Conservation (phyloP, 2,329 filamentous ascomycete species). For the Colletotrichum godetiae region DNA sequence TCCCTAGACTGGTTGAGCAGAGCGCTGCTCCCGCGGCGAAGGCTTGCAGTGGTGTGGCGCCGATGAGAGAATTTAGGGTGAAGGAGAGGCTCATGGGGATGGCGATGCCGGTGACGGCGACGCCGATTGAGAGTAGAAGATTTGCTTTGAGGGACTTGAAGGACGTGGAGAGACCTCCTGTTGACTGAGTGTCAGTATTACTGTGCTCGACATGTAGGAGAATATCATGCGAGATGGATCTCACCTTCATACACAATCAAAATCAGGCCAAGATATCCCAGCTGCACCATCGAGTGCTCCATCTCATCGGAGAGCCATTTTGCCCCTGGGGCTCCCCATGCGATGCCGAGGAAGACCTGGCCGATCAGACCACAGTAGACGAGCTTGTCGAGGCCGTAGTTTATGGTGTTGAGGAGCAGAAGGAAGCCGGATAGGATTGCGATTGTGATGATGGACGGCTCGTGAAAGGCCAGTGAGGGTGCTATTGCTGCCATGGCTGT, state of each 20-base stretch:
- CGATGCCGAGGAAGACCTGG: conserved; percentile 76
- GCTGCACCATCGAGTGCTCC: conserved; percentile 68
- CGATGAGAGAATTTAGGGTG: conserved; percentile 60
- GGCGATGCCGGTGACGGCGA: conserved; percentile 74
- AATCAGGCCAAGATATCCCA: conserved; percentile 81
- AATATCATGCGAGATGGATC: background rate
- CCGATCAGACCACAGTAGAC: conserved; percentile 79
- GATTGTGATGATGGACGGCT: conserved; percentile 69
- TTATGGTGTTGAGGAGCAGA: conserved; percentile 69
- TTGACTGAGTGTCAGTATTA: background rate
- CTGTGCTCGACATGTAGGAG: no score
- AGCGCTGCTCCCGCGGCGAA: conserved; percentile 81
- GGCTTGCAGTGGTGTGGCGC: conserved; percentile 67
- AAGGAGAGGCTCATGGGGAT: conserved; percentile 76
- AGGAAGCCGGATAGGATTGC: conserved; percentile 72
- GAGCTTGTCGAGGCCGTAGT: conserved; percentile 66
- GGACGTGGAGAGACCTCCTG: conserved; percentile 69
- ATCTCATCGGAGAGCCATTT: conserved; percentile 65
- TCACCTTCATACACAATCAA: conserved; percentile 77
- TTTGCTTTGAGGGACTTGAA: conserved; percentile 68
- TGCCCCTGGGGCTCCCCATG: conserved; percentile 75
- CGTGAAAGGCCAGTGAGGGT: conserved; percentile 66
- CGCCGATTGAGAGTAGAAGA: conserved; percentile 66
- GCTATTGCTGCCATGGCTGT: conserved; percentile 1
- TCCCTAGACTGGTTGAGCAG: conserved; percentile 80